Percentiles rank a stretch among this genome's conserved stretches.
Evolutionary conservation across 768 basidiomycete species (phyloP).

Genomic region (Podaxis carcinomalis): DNA sequence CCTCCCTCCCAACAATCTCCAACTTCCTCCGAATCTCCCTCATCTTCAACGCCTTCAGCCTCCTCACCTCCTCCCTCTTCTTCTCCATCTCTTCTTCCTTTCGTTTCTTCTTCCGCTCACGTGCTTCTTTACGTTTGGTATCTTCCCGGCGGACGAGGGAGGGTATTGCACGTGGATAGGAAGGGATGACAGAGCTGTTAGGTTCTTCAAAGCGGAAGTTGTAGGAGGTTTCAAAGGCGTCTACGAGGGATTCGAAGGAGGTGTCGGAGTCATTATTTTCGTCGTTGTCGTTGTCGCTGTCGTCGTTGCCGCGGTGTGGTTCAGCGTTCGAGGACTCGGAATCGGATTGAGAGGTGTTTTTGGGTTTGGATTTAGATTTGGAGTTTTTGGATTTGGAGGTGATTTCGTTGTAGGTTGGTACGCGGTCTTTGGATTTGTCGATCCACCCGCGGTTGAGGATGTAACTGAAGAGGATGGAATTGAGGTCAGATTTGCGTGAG

Average conservation of each 20-base stretch:
- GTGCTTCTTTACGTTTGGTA: constrained; percentile 79
- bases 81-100: constrained; percentile 74
- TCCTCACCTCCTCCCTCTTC: constrained; percentile 76
- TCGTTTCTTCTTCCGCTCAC: constrained; percentile 69
- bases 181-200: constrained; percentile 45
- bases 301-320: constrained; percentile 11
- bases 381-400: constrained; percentile 19
- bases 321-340: constrained; percentile 13
- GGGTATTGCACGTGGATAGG: constrained; percentile 73
- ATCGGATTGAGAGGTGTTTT: constrained; percentile 13
- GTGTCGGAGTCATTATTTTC: constrained; percentile 48
- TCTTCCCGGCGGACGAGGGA: constrained; percentile 68
- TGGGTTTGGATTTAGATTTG: constrained; percentile 27
- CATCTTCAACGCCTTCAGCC: constrained; percentile 81
- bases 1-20: constrained; percentile 67
- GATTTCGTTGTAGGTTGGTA: constrained; percentile 86
- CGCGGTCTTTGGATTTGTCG: constrained; percentile 64
- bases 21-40: constrained; percentile 76
- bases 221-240: constrained; percentile 92
- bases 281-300: constrained; percentile 25
- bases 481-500: not conserved
- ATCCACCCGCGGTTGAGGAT: constrained; percentile 98
- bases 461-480: constrained; percentile 51
- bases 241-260: constrained; percentile 83
- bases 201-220: constrained; percentile 98